Base-by-base conservation (phyloP, 2,329 filamentous ascomycete genomes). In the Aspergillus pseudoglaucus region DNA sequence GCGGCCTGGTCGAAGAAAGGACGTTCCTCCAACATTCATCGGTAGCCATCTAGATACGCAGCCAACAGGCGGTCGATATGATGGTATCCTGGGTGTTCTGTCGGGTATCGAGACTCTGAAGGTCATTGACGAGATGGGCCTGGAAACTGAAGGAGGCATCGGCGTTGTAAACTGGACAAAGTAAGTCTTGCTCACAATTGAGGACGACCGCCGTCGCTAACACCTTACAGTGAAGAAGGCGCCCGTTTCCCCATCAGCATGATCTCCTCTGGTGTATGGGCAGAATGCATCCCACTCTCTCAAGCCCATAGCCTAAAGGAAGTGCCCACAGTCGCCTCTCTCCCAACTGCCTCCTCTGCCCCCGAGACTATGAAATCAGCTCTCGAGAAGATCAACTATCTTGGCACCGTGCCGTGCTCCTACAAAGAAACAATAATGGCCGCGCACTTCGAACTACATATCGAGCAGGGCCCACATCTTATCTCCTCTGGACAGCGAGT, bases 371-470 rank as follows among this genome's bases (percentile, higher is more conserved):
- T 86, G 76, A 83, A 77, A 57, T 78, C 74, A 0, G 86, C 90
- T 51, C 76, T 93, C 0, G 73, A 85, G 59, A 76, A 84, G 12
- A 89, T 90, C 44, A 82, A 83, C 0, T 90, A 87, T 53, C 68
- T 88, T 0, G 87, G 87, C 12, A 55, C 66, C 0, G 67, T 75
- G 0, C 75, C 77, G 7, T 79, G 79, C 18, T 81, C 74, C 46
- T 75, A 84, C 62, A 72, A 76, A 52, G 71, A 75, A 27, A 80
- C 77, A 14, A 85, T 84, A 0, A 81, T 90, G 68, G 84, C 80
- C 0, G 87, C 85, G 0, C 87, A 91, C 64, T 90, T 91, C 59
- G 87, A 91, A 65, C 75, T 93, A 8, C 88, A 93, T 61, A 91
- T 91, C 46, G 88, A 94, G 63, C 89, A 94, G 63, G 87, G 87